Evolutionary conservation across 352 stramenopile genomes (phyloP).

Genomic region (Phytopythium sindhum): DNA sequence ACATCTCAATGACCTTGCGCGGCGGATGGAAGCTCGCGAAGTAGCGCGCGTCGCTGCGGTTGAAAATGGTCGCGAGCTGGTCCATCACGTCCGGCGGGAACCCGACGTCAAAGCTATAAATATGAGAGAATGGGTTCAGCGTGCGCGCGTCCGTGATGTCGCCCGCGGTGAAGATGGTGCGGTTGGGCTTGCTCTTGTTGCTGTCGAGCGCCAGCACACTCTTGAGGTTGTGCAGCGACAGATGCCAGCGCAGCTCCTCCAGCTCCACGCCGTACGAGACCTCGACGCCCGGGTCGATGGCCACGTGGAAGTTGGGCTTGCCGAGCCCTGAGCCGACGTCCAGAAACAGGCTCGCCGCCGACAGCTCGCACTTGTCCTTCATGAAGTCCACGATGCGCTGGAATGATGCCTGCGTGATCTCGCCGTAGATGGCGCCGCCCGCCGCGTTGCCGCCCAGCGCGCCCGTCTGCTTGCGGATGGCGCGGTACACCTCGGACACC

Average conservation of each 20-base stretch:
- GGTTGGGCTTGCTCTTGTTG: constrained; percentile 49
- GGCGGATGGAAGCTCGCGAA: constrained; percentile 95
- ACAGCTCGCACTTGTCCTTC: constrained; percentile 91
- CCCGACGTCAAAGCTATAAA: constrained; percentile 99
- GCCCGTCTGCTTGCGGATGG: constrained; percentile 93
- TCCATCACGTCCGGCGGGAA: constrained; percentile 96
- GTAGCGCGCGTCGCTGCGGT: constrained; percentile 84
- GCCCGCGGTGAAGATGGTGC: constrained; percentile 89
- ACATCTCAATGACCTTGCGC: constrained; percentile 90
- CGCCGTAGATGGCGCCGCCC: constrained; percentile 97
- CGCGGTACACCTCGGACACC: constrained; percentile 87
- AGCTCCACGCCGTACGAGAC: constrained; percentile 96
- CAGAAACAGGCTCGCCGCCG: constrained; percentile 89
- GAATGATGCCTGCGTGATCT: constrained; percentile 96
- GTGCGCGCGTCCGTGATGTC: constrained; percentile 93
- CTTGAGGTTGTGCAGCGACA: constrained; percentile 93
- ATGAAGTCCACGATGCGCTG: constrained; percentile 95
- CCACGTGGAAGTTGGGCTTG: constrained; percentile 97
- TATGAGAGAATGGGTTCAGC: constrained; percentile 97
- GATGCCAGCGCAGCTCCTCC: constrained; percentile 92
- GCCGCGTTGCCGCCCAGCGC: constrained; percentile 93
- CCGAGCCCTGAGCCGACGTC: constrained; percentile 96
- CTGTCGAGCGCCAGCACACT: constrained; percentile 77
- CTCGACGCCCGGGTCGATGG: constrained; percentile 93
- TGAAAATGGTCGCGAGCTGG: constrained; percentile 93